Evolutionary conservation across 441 rosid genomes (phyloP), one percentile per base, ranked within the genome.

Genomic region (Euphorbia celastroides): DNA sequence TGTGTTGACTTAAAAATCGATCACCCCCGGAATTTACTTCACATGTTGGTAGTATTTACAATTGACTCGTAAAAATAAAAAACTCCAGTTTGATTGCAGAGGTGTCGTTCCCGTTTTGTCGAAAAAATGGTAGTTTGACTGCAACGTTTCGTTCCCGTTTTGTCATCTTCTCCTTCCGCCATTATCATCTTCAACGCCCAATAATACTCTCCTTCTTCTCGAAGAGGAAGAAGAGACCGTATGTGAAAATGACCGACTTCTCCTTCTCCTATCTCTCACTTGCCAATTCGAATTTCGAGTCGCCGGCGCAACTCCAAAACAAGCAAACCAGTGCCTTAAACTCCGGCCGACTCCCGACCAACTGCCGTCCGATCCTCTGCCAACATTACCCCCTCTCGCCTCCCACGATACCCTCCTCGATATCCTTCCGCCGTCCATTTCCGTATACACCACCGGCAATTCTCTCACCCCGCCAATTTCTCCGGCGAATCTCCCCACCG

Each of bases 401-500:
- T 84, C 90, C 0, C 94, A 82, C 0, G 87, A 74, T 12, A 85
- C 83, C 78, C 96, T 79, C 62, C 96, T 81, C 20, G 89, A 84
- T 56, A 81, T 73, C 8, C 93, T 88, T 9, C 84, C 86, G 12
- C 96, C 98, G 11, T 90, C 98, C 76, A 90, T 80, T 80, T 93
- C 98, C 1, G 98, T 92, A 66, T 81, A 93, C 44, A 92, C 97
- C 58, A 83, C 86, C 0, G 98, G 98, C 73, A 83, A 67, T 75
- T 87, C 87, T 30, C 93, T 81, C 57, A 78, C 84, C 20, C 87
- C 92, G 75, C 88, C 83, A 79, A 57, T 84, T 86, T 77, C 90
- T 2, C 92, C 97, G 0, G 90, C 75, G 60, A 93, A 87, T 74
- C 98, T 83, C 71, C 98, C 96, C 36, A 93, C 98, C 0, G 98